Conservation (phyloP, 768 basidiomycete species). For the Ramaria sp. region DNA sequence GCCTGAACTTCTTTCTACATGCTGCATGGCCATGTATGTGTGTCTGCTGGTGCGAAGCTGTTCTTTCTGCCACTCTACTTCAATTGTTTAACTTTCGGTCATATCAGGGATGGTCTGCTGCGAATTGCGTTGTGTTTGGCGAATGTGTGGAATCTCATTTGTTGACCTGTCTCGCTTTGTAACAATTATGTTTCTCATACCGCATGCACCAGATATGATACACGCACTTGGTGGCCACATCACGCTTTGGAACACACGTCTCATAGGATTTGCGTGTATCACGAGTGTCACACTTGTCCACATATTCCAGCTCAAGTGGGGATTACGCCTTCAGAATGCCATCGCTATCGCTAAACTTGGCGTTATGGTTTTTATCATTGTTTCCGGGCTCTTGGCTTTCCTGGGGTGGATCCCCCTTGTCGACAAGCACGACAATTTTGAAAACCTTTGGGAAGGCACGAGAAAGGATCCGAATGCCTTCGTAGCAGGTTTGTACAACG, state of each 20-base stretch:
- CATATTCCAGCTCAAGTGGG: constrained; percentile 39
- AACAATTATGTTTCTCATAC: too few species aligned
- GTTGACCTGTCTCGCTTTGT: neutral
- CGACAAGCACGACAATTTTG: constrained; percentile 37
- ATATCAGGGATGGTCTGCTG: constrained; percentile 43
- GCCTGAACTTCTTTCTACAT: constrained; percentile 52
- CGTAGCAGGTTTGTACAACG: constrained; percentile 53
- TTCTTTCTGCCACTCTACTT: neutral
- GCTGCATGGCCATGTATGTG: constrained; percentile 45
- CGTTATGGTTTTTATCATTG: constrained; percentile 37
- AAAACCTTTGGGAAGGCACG: constrained; percentile 53
- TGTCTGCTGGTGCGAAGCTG: constrained; percentile 39
- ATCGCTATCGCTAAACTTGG: constrained; percentile 52
- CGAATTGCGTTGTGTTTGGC: constrained; percentile 55
- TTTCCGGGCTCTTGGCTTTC: constrained; percentile 36
- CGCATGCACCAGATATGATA: constrained; percentile 46
- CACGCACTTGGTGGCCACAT: constrained; percentile 36
- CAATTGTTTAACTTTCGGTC: neutral
- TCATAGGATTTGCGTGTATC: constrained; percentile 43
- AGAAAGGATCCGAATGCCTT: constrained; percentile 43
- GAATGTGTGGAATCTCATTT: constrained; percentile 40
- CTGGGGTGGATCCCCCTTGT: neutral
- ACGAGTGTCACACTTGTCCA: constrained; percentile 50
- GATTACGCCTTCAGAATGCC: constrained; percentile 51
- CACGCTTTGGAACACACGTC: constrained; percentile 32